A percentile compares a stretch with the other conserved stretches of the same genome.
These are phyloP conservation scores for Phytopythium montanum DNA, from an alignment of 352 stramenopile species.

Conservation along the genomic window DNA sequence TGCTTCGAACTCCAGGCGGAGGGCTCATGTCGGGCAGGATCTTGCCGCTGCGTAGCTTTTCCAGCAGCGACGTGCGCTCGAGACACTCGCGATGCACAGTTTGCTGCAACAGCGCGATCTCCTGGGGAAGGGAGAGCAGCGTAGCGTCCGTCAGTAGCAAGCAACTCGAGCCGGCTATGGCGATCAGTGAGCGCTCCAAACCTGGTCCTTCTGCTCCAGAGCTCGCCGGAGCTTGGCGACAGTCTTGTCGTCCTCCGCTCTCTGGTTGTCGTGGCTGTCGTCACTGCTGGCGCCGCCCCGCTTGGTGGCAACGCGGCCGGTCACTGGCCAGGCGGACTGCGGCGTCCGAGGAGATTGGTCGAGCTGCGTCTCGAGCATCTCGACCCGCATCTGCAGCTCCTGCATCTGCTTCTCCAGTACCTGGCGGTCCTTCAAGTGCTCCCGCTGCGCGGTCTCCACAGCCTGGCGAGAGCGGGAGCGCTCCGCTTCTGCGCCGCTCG, in stretches of 20 bases:
- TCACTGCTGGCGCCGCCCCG: not conserved
- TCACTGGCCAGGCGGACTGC: slow-evolving; percentile 11
- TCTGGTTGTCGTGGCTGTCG: slow-evolving; percentile 30
- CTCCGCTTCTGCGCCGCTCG: slow-evolving; percentile 22
- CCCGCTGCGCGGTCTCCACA: slow-evolving; percentile 9
- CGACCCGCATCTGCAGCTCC: slow-evolving; percentile 22
- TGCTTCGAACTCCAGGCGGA: not conserved
- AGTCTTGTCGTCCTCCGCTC: slow-evolving; percentile 38
- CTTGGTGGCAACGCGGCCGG: slow-evolving; percentile 1
- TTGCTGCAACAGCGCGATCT: slow-evolving; percentile 71
- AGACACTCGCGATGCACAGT: slow-evolving; percentile 83
- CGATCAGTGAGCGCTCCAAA: slow-evolving; percentile 11
- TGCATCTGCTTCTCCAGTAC: slow-evolving; percentile 26
- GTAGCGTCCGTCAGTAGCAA: not conserved
- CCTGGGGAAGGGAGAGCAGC: slow-evolving; percentile 21
- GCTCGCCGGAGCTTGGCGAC: slow-evolving; percentile 33
- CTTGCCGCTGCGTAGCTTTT: slow-evolving; percentile 68
- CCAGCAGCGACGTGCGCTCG: slow-evolving; percentile 70
- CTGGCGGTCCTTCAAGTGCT: slow-evolving; percentile 15
- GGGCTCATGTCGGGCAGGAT: slow-evolving; percentile 48
- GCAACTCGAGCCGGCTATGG: too few relatives aligned
- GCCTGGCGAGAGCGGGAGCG: slow-evolving; percentile 14
- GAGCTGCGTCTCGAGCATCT: slow-evolving; percentile 6
- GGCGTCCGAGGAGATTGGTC: not conserved
- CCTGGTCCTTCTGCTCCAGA: slow-evolving; percentile 52